Evolutionary conservation across 2,329 filamentous ascomycete species (phyloP).

Genomic region (Elsinoe arachidis): DNA sequence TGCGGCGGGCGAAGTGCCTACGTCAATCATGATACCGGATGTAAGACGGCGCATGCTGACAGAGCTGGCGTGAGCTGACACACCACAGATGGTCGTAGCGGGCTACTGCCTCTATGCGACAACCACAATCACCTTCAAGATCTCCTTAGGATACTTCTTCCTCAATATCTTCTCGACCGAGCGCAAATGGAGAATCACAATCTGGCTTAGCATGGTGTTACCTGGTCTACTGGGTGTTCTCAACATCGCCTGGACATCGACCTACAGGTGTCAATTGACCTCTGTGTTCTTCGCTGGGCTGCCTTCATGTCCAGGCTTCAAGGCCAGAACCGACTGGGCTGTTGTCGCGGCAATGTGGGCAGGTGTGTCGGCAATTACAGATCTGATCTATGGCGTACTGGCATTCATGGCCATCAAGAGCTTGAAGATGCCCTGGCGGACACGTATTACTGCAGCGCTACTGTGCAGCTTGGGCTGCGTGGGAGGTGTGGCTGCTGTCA

Average conservation of each 20-base stretch:
- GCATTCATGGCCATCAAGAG: background rate
- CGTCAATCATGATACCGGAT: background rate
- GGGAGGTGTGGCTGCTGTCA: background rate
- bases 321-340: slow-evolving; percentile 1
- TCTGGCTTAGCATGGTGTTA: slow-evolving; percentile 4
- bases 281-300: slow-evolving; percentile 4
- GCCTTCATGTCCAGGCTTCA: background rate
- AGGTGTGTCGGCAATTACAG: background rate
- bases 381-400: slow-evolving; percentile 8
- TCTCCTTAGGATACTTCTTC: slow-evolving; percentile 8
- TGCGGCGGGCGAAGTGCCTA: slow-evolving; percentile 4
- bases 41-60: background rate
- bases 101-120: slow-evolving; percentile 1
- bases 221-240: slow-evolving; percentile 1
- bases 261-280: background rate
- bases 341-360: slow-evolving; percentile 2
- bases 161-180: slow-evolving; percentile 7
- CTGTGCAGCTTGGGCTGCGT: slow-evolving; percentile 2
- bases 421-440: background rate
- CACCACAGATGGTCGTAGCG: background rate
- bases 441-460: background rate
- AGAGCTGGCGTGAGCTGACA: background rate
- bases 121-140: slow-evolving; percentile 2
- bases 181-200: background rate
- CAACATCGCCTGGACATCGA: slow-evolving; percentile 6